Conservation (phyloP, 1,284 basidiomycete species). For the Cerrena zonata region DNA sequence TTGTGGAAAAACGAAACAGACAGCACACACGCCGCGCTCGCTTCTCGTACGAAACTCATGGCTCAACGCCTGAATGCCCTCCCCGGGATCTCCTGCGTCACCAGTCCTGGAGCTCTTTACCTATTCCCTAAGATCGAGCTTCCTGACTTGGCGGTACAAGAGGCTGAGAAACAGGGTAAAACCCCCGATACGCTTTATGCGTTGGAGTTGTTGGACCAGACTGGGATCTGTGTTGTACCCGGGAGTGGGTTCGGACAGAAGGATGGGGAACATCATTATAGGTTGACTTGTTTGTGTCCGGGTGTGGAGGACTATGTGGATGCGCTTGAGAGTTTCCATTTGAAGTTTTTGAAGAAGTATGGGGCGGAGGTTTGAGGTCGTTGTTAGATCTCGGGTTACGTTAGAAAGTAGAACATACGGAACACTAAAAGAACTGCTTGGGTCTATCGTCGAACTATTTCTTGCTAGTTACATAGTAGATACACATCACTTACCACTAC, state of each 20-base stretch:
- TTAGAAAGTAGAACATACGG: too few relatives aligned
- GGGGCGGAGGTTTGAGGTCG: constrained; percentile 13
- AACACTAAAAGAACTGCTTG: too few relatives aligned
- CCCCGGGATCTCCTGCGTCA: constrained; percentile 79
- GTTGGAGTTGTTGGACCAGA: constrained; percentile 75
- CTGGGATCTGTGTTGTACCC: constrained; percentile 89
- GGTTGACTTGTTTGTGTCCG: constrained; percentile 83
- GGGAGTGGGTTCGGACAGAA: constrained; percentile 90
- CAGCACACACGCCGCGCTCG: constrained; percentile 70
- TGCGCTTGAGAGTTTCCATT: constrained; percentile 82
- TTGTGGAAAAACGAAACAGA: constrained; percentile 81
- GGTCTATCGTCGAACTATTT: too few relatives aligned
- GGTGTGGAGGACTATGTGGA: constrained; percentile 86
- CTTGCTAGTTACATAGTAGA: too few relatives aligned
- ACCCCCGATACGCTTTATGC: constrained; percentile 86
- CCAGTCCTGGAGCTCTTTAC: constrained; percentile 86
- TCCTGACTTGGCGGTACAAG: constrained; percentile 65
- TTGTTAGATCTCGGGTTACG: too few relatives aligned
- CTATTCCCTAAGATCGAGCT: constrained; percentile 76
- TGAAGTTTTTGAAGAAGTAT: constrained; percentile 71
- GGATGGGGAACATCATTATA: constrained; percentile 81
- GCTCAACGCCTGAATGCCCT: constrained; percentile 70
- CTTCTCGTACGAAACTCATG: constrained; percentile 69
- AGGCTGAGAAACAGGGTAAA: constrained; percentile 68
- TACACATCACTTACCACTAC: too few relatives aligned